Conservation (phyloP, 2,329 filamentous ascomycete species). For the Fusarium chuoi region DNA sequence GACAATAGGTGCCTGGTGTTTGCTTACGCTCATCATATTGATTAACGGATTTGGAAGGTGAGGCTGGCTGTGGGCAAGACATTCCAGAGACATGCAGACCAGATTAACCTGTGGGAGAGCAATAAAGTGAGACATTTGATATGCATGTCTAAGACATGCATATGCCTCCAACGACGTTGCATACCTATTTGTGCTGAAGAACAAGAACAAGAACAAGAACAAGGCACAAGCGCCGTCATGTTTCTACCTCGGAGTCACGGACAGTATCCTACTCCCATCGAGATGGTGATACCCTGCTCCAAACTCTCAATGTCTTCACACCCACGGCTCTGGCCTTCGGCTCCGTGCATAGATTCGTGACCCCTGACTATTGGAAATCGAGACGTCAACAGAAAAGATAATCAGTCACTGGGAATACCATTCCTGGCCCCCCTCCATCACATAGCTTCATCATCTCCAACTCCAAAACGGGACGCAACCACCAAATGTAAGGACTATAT, state of each 20-base stretch:
- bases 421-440: conserved; percentile 7
- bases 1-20: neutral
- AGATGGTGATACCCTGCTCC: neutral
- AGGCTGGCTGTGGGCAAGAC: conserved; percentile 38
- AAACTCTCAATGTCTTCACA: neutral
- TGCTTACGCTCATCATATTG: conserved; percentile 22
- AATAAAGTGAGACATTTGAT: conserved; percentile 51
- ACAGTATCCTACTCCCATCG: neutral
- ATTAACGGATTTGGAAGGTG: conserved; percentile 7
- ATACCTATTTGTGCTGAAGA: conserved; percentile 32
- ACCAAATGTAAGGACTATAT: conserved; percentile 20
- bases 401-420: conserved; percentile 26
- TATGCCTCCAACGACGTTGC: conserved; percentile 39
- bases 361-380: conserved; percentile 15
- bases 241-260: neutral
- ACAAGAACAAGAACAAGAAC: neutral
- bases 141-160: conserved; percentile 51
- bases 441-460: conserved; percentile 20
- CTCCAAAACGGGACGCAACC: conserved; percentile 18
- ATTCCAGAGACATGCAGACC: conserved; percentile 39
- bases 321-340: conserved; percentile 15
- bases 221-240: conserved; percentile 8
- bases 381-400: conserved; percentile 23
- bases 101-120: conserved; percentile 51
- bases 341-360: conserved; percentile 10